A percentile compares a stretch with the other conserved stretches of the same genome.
phyloP scores from a whole-genome alignment of 2,329 filamentous ascomycete species.

The Xylariomycetidae sp. region DNA sequence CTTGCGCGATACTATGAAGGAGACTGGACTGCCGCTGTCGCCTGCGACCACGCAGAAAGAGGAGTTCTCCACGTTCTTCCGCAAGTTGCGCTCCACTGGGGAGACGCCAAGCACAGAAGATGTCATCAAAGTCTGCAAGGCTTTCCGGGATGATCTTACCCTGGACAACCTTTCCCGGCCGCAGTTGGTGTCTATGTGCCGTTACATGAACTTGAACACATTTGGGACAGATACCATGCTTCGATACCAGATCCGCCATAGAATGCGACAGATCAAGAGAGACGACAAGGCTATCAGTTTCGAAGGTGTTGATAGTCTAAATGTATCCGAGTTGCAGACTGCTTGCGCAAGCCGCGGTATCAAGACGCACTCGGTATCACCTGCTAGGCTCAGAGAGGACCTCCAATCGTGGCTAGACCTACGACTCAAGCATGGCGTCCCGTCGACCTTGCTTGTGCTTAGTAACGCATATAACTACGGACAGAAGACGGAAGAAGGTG shows the following conservation, averaged over 20 bases:
- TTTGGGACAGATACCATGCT: constrained; percentile 98
- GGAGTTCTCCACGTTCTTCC: constrained; percentile 95
- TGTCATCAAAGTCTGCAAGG: constrained; percentile 98
- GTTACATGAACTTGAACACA: constrained; percentile 95
- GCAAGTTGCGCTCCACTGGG: constrained; percentile 87
- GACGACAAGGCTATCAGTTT: constrained; percentile 92
- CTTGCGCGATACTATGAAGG: constrained; percentile 79
- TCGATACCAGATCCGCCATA: constrained; percentile 91
- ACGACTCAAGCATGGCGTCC: constrained; percentile 88
- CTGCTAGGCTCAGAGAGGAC: constrained; percentile 81
- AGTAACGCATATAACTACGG: constrained; percentile 98
- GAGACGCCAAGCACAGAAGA: constrained; percentile 84
- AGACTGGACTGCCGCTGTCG: constrained; percentile 88
- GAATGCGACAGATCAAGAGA: constrained; percentile 98
- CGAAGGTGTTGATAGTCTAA: constrained; percentile 88
- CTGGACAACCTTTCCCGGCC: constrained; percentile 94
- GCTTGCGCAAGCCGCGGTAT: constrained; percentile 90
- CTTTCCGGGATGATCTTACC: constrained; percentile 96
- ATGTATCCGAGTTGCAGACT: constrained; percentile 87
- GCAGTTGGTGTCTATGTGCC: constrained; percentile 94
- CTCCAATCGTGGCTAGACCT: constrained; percentile 92
- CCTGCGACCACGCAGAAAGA: constrained; percentile 81
- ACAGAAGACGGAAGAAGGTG: constrained; percentile 68
- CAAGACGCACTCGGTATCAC: constrained; percentile 86
- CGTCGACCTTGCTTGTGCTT: constrained; percentile 88